Percentiles rank a stretch among this genome's conserved stretches.
phyloP scores from a whole-genome alignment of 495 filamentous ascomycete genomes.

The Xylaria cubensis region DNA sequence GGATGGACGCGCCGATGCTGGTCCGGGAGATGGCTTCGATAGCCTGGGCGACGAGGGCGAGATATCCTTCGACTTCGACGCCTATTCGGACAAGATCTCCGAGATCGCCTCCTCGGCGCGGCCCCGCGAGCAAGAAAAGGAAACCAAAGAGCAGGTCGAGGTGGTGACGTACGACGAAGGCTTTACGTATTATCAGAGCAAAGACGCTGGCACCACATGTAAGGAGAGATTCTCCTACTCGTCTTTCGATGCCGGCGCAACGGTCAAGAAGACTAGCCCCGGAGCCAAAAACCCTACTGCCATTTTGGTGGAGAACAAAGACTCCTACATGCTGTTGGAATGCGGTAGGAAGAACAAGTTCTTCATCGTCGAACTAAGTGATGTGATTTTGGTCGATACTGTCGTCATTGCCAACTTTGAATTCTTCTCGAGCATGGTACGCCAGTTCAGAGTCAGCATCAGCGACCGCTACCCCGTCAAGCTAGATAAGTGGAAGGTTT shows the following conservation, averaged over 20 bases:
- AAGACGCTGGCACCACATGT: constrained; percentile 91
- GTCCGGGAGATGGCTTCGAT: constrained; percentile 39
- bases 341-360: constrained; percentile 90
- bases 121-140: constrained; percentile 46
- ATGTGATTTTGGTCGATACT: constrained; percentile 95
- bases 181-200: constrained; percentile 67
- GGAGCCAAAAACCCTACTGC: constrained; percentile 84
- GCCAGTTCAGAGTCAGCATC: constrained; percentile 85
- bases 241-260: constrained; percentile 95
- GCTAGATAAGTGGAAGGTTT: constrained; percentile 85
- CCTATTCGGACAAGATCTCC: constrained; percentile 53
- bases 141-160: constrained; percentile 54
- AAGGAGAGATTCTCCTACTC: constrained; percentile 94
- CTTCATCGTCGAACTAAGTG: constrained; percentile 83
- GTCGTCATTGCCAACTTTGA: constrained; percentile 96
- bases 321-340: constrained; percentile 96
- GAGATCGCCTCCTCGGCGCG: constrained; percentile 43
- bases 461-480: constrained; percentile 94
- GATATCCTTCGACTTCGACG: constrained; percentile 88
- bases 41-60: constrained; percentile 81
- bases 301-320: constrained; percentile 94
- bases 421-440: constrained; percentile 97
- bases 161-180: constrained; percentile 53
- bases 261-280: constrained; percentile 86
- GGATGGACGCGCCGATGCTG: constrained; percentile 44